phyloP scores from a whole-genome alignment of 257 asterid species.

The Cordia subcordata region DNA sequence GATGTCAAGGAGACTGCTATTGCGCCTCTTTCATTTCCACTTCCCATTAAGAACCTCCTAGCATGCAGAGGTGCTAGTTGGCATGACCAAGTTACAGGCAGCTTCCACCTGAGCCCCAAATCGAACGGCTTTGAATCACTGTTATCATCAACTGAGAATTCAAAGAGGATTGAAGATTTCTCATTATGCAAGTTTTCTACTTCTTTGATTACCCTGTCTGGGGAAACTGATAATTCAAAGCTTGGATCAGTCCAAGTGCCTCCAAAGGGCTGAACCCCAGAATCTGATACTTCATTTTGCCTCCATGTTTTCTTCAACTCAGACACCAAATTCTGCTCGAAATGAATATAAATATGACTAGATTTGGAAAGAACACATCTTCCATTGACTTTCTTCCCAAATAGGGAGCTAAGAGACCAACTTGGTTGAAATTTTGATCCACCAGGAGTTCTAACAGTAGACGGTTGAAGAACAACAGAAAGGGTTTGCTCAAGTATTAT shows the following conservation, averaged over 20 bases:
- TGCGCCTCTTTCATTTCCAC: conserved; percentile 97
- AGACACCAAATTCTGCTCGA: conserved; percentile 61
- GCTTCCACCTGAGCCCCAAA: conserved; percentile 80
- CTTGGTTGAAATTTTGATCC: conserved; percentile 52
- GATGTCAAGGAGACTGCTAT: conserved; percentile 81
- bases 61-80: conserved; percentile 72
- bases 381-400: conserved; percentile 71
- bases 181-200: conserved; percentile 28
- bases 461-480: conserved; percentile 81
- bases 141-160: conserved; percentile 52
- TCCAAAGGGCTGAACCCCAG: conserved; percentile 23
- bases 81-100: conserved; percentile 72
- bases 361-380: conserved; percentile 73
- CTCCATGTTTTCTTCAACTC: conserved; percentile 28
- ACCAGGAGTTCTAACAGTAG: conserved; percentile 27
- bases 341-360: conserved; percentile 70
- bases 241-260: conserved; percentile 31
- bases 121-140: conserved; percentile 62
- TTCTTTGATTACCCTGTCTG: conserved; percentile 66
- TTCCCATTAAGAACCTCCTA: conserved; percentile 83
- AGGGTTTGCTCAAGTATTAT: conserved; percentile 87
- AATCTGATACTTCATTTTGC: conserved; percentile 20
- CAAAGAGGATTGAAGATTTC: conserved; percentile 46
- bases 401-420: conserved; percentile 86
- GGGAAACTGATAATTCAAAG: conserved; percentile 58